Base-by-base conservation (phyloP, 2,329 filamentous ascomycete genomes). In the Cladophialophora immunda region DNA sequence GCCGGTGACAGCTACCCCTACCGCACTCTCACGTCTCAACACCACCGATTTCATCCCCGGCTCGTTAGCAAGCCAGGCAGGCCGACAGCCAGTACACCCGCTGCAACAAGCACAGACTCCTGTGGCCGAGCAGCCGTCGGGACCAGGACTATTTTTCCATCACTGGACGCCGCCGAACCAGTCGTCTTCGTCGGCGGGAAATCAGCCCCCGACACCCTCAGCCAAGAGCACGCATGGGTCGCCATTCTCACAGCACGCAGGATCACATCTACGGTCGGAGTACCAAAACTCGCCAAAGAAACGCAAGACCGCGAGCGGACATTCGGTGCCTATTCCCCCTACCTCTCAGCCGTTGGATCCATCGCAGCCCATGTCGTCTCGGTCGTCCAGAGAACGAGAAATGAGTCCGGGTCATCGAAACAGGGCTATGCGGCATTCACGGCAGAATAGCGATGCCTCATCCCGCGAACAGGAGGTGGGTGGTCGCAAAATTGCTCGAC, bases 111-210 rank as follows among this genome's bases (percentile, higher is more conserved):
- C 80, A 45, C 85, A 87, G 62, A 79, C 82, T 7, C 79, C 83
- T 45, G 76, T 80, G 54, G 84, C 86, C 66, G 87, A 89, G 73
- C 80, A 87, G 53, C 83, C 89, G 70, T 85, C 88, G 19, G 92
- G 91, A 47, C 89, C 90, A 0, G 91, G 90, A 25, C 91, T 97
- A 56, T 95, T 92, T 78, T 97, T 97, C 77, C 92, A 97, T 76
- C 92, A 97, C 76, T 97, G 93, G 93, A 91, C 94, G 67, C 93
- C 93, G 54, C 93, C 93, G 15, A 86, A 69, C 86, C 82, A 84
- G 70, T 84, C 86, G 67, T 81, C 84, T 71, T 84, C 86, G 67
- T 81, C 84, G 70, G 81, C 83, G 76, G 83, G 86, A 65, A 87
- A 88, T 74, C 89, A 91, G 76, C 90, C 91, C 68, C 87, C 86